Conservation (phyloP, 2,329 filamentous ascomycete genomes). For the Talaromyces rugulosus region DNA sequence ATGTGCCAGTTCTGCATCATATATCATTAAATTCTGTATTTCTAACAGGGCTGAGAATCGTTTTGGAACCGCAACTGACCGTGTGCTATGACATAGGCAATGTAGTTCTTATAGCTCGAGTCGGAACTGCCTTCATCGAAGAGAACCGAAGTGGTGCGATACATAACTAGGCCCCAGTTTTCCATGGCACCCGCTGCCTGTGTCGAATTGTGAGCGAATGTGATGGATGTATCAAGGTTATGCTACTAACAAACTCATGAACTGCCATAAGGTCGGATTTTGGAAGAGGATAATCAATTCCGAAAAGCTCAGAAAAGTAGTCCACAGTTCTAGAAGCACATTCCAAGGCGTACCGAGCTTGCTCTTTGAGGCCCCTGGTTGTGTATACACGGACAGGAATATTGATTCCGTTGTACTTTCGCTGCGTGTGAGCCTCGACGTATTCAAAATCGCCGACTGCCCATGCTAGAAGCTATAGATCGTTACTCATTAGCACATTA, state of each 20-base stretch:
- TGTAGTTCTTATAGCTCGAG: slow-evolving; percentile 82
- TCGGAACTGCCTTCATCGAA: slow-evolving; percentile 93
- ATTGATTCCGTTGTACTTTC: slow-evolving; percentile 84
- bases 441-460: slow-evolving; percentile 96
- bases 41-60: neutral
- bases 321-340: slow-evolving; percentile 92
- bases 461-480: slow-evolving; percentile 75
- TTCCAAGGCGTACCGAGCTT: slow-evolving; percentile 82
- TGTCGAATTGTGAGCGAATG: slow-evolving; percentile 32
- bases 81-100: slow-evolving; percentile 97
- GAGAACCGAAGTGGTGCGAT: slow-evolving; percentile 90
- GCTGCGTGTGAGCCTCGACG: slow-evolving; percentile 82
- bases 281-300: slow-evolving; percentile 86
- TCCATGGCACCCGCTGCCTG: slow-evolving; percentile 72
- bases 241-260: slow-evolving; percentile 73
- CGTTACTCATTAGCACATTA: neutral
- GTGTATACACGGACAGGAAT: slow-evolving; percentile 95
- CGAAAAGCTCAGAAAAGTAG: slow-evolving; percentile 91
- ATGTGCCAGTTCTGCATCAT: slow-evolving; percentile 70
- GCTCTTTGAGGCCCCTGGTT: slow-evolving; percentile 86
- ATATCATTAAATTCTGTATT: neutral
- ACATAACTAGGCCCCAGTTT: slow-evolving; percentile 95
- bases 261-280: slow-evolving; percentile 89
- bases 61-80: slow-evolving; percentile 27
- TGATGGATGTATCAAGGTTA: neutral